Base-by-base conservation (phyloP, 495 filamentous ascomycete genomes). In the Neurospora terricola region DNA sequence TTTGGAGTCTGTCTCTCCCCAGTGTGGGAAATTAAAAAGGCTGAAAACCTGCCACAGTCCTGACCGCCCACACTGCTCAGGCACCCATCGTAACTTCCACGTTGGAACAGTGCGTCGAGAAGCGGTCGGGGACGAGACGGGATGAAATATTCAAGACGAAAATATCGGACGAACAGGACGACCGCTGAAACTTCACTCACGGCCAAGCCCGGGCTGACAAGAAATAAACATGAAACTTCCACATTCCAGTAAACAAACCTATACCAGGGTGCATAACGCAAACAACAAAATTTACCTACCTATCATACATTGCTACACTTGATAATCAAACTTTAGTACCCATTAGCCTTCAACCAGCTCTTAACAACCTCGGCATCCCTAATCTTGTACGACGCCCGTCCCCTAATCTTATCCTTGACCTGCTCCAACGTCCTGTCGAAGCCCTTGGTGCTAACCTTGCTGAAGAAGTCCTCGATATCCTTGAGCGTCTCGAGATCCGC, bases 401-500 rank as follows among this genome's bases (percentile, higher is more conserved):
- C 91, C 34, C 86, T 84, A 71, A 98, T 91, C 74, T 89, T 93
- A 79, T 98, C 94, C 75, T 88, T 87, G 69, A 94, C 90, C 77
- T 94, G 90, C 75, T 90, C 87, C 69, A 98, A 79, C 12, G 90
- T 92, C 45, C 93, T 90, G 77, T 93, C 91, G 81, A 91, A 97
- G 8, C 89, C 93, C 75, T 87, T 88, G 21, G 89, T 94, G 78
- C 96, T 90, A 82, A 94, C 96, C 72, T 86, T 86, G 75, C 87
- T 83, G 84, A 98, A 98, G 85, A 99, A 98, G 8, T 79, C 79
- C 68, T 90, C 84, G 77, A 99, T 97, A 62, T 97, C 94, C 72
- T 87, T 83, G 73, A 90, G 87, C n/a, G 89, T 85, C 76, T 87
- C 86, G 30, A 85, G 81, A 76, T 91, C 90, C 1, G 91, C 86